A percentile compares a stretch with the other conserved stretches of the same genome.
phyloP scores from a whole-genome alignment of 306 rosid species.

The Quercus robur region DNA sequence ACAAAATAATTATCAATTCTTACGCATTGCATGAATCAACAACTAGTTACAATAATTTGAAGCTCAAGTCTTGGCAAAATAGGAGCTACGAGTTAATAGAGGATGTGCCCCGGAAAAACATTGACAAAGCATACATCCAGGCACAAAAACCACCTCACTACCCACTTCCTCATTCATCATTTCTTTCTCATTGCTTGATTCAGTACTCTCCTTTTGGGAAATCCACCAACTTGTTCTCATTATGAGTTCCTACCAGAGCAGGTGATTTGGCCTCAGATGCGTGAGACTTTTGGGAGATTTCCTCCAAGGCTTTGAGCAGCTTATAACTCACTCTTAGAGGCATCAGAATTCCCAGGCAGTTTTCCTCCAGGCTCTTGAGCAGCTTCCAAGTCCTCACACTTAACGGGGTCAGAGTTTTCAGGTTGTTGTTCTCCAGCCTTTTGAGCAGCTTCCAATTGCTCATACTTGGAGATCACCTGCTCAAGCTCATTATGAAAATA shows the following conservation, averaged over 20 bases:
- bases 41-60: slow-evolving; percentile 4
- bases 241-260: neutral
- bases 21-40: no score
- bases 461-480: slow-evolving; percentile 60
- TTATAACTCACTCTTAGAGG: slow-evolving; percentile 18
- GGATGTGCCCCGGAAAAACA: no score
- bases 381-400: slow-evolving; percentile 23
- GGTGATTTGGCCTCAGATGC: slow-evolving; percentile 29
- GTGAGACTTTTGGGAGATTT: slow-evolving; percentile 21
- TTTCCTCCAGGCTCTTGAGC: slow-evolving; percentile 21
- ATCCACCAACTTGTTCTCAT: slow-evolving; percentile 25
- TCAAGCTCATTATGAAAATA: slow-evolving; percentile 78
- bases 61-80: slow-evolving; percentile 13
- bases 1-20: no score
- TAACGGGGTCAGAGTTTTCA: slow-evolving; percentile 32
- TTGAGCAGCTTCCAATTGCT: slow-evolving; percentile 57
- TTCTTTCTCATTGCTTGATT: slow-evolving; percentile 21
- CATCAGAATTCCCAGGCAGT: slow-evolving; percentile 15
- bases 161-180: slow-evolving; percentile 26
- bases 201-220: slow-evolving; percentile 18
- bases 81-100: neutral
- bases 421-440: slow-evolving; percentile 25
- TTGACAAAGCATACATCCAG: no score
- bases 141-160: no score
- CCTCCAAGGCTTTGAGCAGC: slow-evolving; percentile 23